Conservation (phyloP, 495 filamentous ascomycete genomes). For the Aspergillus biplanus region DNA sequence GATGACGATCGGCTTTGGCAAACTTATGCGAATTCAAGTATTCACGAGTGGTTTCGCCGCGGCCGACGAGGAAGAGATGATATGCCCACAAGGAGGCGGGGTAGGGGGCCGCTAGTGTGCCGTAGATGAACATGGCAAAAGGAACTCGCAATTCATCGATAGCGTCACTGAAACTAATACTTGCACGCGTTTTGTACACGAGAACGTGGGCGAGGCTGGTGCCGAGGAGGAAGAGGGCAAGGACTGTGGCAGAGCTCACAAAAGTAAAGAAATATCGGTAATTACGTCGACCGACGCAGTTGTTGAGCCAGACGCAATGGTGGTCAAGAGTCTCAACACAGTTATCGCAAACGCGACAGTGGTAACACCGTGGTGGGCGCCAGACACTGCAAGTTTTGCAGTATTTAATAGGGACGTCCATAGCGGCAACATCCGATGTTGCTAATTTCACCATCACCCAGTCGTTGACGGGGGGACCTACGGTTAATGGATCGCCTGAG, state of each 20-base stretch:
- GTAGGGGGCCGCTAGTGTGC: conserved; percentile 72
- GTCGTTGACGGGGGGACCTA: conserved; percentile 83
- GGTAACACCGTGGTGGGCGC: conserved; percentile 93
- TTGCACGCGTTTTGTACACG: conserved; percentile 63
- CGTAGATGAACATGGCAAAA: conserved; percentile 89
- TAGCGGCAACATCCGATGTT: conserved; percentile 71
- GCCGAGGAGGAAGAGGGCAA: conserved; percentile 74
- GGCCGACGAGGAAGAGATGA: conserved; percentile 84
- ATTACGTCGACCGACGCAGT: conserved; percentile 95
- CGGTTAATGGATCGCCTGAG: conserved; percentile 73
- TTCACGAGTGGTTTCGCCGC: conserved; percentile 94
- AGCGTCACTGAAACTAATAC: conserved; percentile 65
- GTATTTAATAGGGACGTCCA: conserved; percentile 97
- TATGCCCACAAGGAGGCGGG: conserved; percentile 83
- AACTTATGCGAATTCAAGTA: conserved; percentile 97
- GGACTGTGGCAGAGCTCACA: conserved; percentile 72
- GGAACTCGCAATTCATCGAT: conserved; percentile 75
- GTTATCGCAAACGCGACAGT: conserved; percentile 95
- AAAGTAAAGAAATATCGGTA: conserved; percentile 98
- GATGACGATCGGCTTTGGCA: conserved; percentile 83
- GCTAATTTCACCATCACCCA: conserved; percentile 89
- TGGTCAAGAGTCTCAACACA: conserved; percentile 98
- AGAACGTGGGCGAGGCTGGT: conserved; percentile 80
- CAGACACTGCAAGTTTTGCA: conserved; percentile 97
- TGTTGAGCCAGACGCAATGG: conserved; percentile 99